A percentile compares a stretch with the other conserved stretches of the same genome.
Conservation (phyloP, 495 filamentous ascomycete species). For the Aspergillus kassunensis region DNA sequence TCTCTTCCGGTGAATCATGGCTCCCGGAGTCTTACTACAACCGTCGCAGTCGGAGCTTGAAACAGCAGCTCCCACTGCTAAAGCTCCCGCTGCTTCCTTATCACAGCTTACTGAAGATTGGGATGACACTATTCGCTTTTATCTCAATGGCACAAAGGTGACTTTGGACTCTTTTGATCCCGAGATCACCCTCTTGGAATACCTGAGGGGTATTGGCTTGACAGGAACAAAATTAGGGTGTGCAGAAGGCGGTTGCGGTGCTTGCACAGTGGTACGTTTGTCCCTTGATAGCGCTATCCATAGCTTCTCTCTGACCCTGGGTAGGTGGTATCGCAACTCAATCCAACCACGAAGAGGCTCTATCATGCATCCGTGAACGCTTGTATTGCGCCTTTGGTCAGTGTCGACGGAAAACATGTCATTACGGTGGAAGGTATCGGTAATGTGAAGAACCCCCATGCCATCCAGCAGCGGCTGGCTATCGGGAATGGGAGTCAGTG, state of each 20-base stretch:
- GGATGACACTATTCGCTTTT: slow-evolving; percentile 73
- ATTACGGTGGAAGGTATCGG: slow-evolving; percentile 99
- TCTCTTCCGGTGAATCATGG: slow-evolving; percentile 40
- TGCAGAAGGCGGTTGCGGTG: slow-evolving; percentile 93
- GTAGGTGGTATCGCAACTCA: slow-evolving; percentile 82
- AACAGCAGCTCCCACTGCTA: slow-evolving; percentile 29
- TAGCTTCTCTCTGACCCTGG: background rate
- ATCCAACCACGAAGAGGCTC: slow-evolving; percentile 81
- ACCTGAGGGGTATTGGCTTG: slow-evolving; percentile 82
- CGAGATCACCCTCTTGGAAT: slow-evolving; percentile 89
- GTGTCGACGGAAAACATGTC: slow-evolving; percentile 96
- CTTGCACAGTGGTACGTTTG: slow-evolving; percentile 77
- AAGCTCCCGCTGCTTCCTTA: slow-evolving; percentile 30
- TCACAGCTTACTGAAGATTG: slow-evolving; percentile 58
- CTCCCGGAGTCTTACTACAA: slow-evolving; percentile 50
- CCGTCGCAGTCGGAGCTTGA: slow-evolving; percentile 45
- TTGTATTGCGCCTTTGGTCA: slow-evolving; percentile 86
- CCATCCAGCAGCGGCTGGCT: slow-evolving; percentile 86
- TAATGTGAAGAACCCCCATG: slow-evolving; percentile 80
- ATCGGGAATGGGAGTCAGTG: slow-evolving; percentile 66
- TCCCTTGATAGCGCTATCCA: background rate
- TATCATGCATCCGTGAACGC: slow-evolving; percentile 94
- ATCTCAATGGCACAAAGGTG: slow-evolving; percentile 92
- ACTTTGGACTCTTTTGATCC: slow-evolving; percentile 79
- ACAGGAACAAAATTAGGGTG: slow-evolving; percentile 76